Conservation (phyloP, 768 basidiomycete genomes). For the Trichaptum fuscoviolaceum region DNA sequence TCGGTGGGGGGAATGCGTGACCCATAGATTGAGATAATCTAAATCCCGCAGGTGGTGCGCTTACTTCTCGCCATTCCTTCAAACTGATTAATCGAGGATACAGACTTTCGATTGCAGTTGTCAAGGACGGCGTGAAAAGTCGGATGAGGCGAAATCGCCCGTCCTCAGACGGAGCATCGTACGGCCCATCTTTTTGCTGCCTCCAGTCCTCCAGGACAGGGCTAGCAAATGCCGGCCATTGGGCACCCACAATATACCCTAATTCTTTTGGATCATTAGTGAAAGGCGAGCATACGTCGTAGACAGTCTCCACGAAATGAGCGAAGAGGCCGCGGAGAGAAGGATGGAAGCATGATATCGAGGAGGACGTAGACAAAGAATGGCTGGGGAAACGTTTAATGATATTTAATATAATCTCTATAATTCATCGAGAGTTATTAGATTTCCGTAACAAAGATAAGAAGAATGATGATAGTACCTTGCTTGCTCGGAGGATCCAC, state of each 20-base stretch:
- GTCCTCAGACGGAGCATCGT: constrained; percentile 42
- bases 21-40: constrained; percentile 10
- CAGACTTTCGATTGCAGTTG: constrained; percentile 56
- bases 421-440: background rate
- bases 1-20: background rate
- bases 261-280: constrained; percentile 65
- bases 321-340: constrained; percentile 52
- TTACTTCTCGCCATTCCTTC: constrained; percentile 50
- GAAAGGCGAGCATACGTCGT: constrained; percentile 57
- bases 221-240: constrained; percentile 76
- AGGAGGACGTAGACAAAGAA: constrained; percentile 6
- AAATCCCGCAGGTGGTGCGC: constrained; percentile 31
- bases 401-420: background rate
- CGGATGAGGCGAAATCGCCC: constrained; percentile 61
- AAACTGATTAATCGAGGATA: constrained; percentile 67
- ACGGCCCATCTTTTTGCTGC: constrained; percentile 12
- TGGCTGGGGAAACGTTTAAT: background rate
- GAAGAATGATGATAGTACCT: constrained; percentile 29
- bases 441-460: constrained; percentile 13
- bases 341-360: constrained; percentile 41
- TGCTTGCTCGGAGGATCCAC: constrained; percentile 49
- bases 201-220: constrained; percentile 51
- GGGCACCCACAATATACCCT: constrained; percentile 68
- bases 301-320: constrained; percentile 57
- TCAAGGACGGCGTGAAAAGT: constrained; percentile 59